phyloP scores from a whole-genome alignment of 768 basidiomycete genomes.

The Mycena epipterygia region DNA sequence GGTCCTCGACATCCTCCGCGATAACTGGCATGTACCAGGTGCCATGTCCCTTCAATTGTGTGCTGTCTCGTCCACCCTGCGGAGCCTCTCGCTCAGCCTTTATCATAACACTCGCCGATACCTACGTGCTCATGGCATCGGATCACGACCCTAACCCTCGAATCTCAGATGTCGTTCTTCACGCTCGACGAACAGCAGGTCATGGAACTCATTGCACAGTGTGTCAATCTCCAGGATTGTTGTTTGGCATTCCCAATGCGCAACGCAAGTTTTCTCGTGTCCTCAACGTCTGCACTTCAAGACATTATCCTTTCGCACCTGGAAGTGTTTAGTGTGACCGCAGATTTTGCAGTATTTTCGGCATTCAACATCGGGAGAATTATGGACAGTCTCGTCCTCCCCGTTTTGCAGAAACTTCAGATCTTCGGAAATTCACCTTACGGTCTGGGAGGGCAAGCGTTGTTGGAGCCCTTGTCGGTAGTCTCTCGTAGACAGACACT shows the following conservation, averaged over 20 bases:
- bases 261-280: neutral
- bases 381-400: neutral
- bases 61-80: neutral
- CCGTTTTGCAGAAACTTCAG: neutral
- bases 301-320: neutral
- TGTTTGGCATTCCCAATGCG: neutral
- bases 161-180: neutral
- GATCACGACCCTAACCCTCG: neutral
- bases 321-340: neutral
- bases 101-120: neutral
- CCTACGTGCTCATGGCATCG: neutral
- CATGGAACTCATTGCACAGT: conserved; percentile 3
- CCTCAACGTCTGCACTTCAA: neutral
- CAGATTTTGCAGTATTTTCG: too few species aligned
- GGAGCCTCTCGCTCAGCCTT: neutral
- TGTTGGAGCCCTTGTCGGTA: too few species aligned
- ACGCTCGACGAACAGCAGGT: neutral
- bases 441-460: neutral
- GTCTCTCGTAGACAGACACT: too few species aligned
- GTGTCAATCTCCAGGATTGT: neutral
- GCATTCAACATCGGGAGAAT: neutral
- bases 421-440: neutral
- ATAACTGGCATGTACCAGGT: neutral
- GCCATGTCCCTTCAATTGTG: neutral
- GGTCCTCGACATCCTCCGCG: neutral